Base-by-base conservation (phyloP, 2,329 filamentous ascomycete genomes). In the Ophiostoma fasciatum region DNA sequence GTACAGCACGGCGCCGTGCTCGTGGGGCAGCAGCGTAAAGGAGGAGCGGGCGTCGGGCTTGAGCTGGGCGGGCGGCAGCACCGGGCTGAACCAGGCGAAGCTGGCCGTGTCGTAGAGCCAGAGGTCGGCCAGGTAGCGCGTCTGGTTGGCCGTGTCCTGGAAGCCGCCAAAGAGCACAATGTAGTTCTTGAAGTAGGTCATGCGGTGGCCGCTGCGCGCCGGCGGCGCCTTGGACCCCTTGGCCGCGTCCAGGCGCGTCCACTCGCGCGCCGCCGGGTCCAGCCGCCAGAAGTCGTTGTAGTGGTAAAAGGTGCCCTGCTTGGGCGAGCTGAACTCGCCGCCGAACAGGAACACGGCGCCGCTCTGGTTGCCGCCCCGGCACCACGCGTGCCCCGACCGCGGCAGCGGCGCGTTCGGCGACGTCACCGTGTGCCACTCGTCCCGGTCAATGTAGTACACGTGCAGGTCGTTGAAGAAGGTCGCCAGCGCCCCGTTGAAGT, bases 281-380 rank as follows among this genome's bases (percentile, higher is more conserved):
- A 96, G 69, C 33, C 80, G 71, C 88, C 90, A 98, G 55, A 98
- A 96, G 60, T 96, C 90, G 51, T 93, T 94, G 62, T 98, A 98
- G 58, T 98, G 90, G 56, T 98, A 94, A 51, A 98, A 98, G 0
- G 88, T 96, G 4, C 90, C 90, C 58, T 96, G 90, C 54, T 94
- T 96, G 3, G 90, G 90, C 20, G 80, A 88, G 39, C 82, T 92
- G 56, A 98, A 98, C 59, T 98, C 90, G 42, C 88, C 90, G 45
- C 90, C 90, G 51, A 96, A 96, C 13, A 98, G 62, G 55, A 93
- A 98, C 35, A 96, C 72, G 23, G 81, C 76, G 43, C 79, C 81
- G 13, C 78, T 72, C 42, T 64, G 65, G 57, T 94, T 94, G 32
- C 81, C 82, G 39, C 82, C 85, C 40, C 85, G 73, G 49, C 83